These are phyloP conservation scores for Lactifluus volemus DNA, from an alignment of 768 basidiomycete species.

Conservation along the genomic window DNA sequence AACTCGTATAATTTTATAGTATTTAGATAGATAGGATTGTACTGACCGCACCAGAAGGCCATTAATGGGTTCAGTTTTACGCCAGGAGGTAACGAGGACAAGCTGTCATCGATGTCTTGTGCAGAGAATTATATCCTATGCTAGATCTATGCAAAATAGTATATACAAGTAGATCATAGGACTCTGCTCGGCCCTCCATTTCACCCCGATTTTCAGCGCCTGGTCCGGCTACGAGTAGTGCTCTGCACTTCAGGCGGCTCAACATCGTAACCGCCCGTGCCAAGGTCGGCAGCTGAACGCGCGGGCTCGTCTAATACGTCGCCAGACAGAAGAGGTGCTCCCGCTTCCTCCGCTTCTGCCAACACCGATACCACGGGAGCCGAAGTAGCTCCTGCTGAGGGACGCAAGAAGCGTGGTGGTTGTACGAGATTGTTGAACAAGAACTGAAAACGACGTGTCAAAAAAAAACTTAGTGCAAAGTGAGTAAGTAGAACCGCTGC, in stretches of 20 bases:
- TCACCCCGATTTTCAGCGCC: background rate
- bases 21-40: too few species aligned
- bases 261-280: slow-evolving; percentile 79
- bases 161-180: background rate
- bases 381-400: slow-evolving; percentile 26
- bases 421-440: slow-evolving; percentile 81
- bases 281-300: slow-evolving; percentile 70
- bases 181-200: background rate
- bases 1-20: too few species aligned
- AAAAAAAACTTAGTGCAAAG: background rate
- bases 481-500: background rate
- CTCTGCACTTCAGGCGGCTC: slow-evolving; percentile 33
- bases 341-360: slow-evolving; percentile 23
- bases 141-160: too few species aligned
- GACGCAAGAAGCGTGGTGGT: slow-evolving; percentile 54
- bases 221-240: slow-evolving; percentile 12
- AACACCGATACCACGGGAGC: slow-evolving; percentile 2
- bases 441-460: slow-evolving; percentile 40
- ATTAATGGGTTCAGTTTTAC: too few species aligned
- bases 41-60: too few species aligned
- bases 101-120: too few species aligned
- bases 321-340: slow-evolving; percentile 41
- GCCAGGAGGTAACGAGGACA: too few species aligned
- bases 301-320: slow-evolving; percentile 77
- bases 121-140: too few species aligned